phyloP scores from a whole-genome alignment of 305 asterid genomes.

The Fraxinus velutina region DNA sequence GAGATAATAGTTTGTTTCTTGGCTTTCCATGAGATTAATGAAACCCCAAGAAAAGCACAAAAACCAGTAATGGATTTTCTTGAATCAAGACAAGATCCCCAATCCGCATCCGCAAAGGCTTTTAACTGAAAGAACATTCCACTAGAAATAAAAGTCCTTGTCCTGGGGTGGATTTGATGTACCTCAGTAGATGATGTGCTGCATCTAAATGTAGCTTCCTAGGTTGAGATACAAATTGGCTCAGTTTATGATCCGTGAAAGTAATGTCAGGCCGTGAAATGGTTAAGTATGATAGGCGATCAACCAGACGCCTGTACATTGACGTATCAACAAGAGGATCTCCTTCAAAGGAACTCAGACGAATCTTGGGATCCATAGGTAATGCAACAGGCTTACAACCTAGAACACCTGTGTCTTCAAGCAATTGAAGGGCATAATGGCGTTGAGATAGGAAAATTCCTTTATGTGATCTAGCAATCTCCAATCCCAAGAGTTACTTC shows the following conservation, averaged over 20 bases:
- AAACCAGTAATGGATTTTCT: background rate
- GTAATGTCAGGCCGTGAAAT: background rate
- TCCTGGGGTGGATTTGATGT: background rate
- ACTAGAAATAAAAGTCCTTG: background rate
- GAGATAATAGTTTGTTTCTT: background rate
- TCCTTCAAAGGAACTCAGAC: background rate
- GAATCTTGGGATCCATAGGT: background rate
- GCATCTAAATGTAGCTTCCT: background rate
- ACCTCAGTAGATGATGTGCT: background rate
- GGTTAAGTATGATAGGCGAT: background rate
- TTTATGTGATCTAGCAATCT: background rate
- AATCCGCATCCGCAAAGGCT: too few species aligned
- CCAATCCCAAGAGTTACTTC: background rate
- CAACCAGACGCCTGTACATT: background rate
- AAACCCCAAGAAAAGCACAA: background rate
- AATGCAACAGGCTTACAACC: background rate
- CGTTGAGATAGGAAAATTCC: background rate
- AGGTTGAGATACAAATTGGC: background rate
- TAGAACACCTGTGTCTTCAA: background rate
- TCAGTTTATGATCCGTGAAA: background rate
- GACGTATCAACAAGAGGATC: background rate
- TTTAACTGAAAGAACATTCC: background rate
- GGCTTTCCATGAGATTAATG: background rate
- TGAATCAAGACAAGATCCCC: too few species aligned
- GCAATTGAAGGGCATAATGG: background rate